phyloP scores from a whole-genome alignment of 345 rosid species.

The Barbarea vulgaris region DNA sequence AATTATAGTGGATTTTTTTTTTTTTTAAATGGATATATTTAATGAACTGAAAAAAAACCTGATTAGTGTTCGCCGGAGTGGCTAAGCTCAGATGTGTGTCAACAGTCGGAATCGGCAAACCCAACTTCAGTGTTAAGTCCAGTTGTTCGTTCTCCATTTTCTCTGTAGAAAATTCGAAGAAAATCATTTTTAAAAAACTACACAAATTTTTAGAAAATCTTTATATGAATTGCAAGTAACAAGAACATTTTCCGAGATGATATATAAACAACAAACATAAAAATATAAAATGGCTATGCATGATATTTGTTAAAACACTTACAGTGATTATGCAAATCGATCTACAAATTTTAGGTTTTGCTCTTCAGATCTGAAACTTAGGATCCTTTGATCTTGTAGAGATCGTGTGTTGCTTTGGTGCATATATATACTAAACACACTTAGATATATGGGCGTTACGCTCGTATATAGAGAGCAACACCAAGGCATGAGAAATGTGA shows the following conservation, averaged over 20 bases:
- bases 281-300: constrained; percentile 21
- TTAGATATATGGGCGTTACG: background rate
- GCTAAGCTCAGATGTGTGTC: constrained; percentile 19
- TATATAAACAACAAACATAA: background rate
- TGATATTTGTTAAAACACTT: constrained; percentile 23
- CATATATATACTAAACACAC: constrained; percentile 14
- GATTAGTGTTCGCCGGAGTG: constrained; percentile 11
- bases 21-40: background rate
- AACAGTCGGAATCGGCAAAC: constrained; percentile 34
- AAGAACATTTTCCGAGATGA: background rate
- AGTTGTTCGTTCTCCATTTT: constrained; percentile 24
- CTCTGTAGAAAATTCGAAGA: background rate
- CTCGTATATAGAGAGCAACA: constrained; percentile 21
- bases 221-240: background rate
- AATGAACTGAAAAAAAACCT: constrained; percentile 25
- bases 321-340: constrained; percentile 21
- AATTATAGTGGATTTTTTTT: background rate
- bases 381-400: constrained; percentile 38
- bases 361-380: constrained; percentile 27
- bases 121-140: constrained; percentile 43
- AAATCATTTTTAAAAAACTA: background rate
- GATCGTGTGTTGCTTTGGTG: constrained; percentile 39
- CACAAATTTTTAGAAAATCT: background rate
- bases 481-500: constrained; percentile 46
- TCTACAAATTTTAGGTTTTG: background rate